These are phyloP conservation scores for Hordeum vulgare DNA, from an alignment of 176 grass and related monocot genomes.

Conservation along the genomic window MorexV3_pseudomolecules_assembly NC_058519.1:507548169-507548668, in stretches of 20 bases:
- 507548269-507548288: neutral
- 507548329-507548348: slow-evolving; percentile 26
- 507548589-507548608: slow-evolving; percentile 53
- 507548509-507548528: slow-evolving; percentile 16
- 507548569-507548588: slow-evolving; percentile 29
- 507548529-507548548: slow-evolving; percentile 43
- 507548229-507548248: neutral
- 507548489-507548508: neutral
- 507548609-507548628: slow-evolving; percentile 41
- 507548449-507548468: slow-evolving; percentile 27
- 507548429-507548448: slow-evolving; percentile 23
- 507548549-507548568: slow-evolving; percentile 32
- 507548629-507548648: slow-evolving; percentile 35
- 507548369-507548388: slow-evolving; percentile 39
- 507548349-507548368: slow-evolving; percentile 51
- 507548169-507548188: neutral
- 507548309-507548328: slow-evolving; percentile 24
- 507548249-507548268: neutral
- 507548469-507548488: slow-evolving; percentile 4
- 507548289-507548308: neutral
- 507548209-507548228: neutral
- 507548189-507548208: neutral
- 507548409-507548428: slow-evolving; percentile 42
- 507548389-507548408: neutral
- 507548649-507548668: slow-evolving; percentile 54